phyloP scores from a whole-genome alignment of 805 yeast genomes.

The Starmerella apis region DNA sequence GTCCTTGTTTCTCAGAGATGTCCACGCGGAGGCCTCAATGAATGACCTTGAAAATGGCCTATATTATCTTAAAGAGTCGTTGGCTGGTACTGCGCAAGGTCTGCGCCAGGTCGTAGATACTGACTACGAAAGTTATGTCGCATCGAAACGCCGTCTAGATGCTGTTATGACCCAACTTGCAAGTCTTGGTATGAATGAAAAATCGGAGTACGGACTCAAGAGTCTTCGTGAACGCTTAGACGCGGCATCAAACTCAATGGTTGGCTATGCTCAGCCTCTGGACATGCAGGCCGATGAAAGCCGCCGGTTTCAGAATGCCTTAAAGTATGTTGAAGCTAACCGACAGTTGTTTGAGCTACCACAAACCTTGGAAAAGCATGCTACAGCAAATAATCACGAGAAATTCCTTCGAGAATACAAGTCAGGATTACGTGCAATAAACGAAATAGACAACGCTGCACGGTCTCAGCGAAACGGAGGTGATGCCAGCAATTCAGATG shows the following conservation, averaged over 20 bases:
- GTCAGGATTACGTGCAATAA: slow-evolving; percentile 36
- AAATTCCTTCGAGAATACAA: slow-evolving; percentile 48
- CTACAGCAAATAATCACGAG: slow-evolving; percentile 46
- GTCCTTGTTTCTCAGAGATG: slow-evolving; percentile 42
- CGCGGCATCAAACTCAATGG: slow-evolving; percentile 45
- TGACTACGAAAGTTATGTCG: slow-evolving; percentile 56
- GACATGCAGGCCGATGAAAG: slow-evolving; percentile 42
- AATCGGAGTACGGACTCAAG: slow-evolving; percentile 31
- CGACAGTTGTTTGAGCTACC: slow-evolving; percentile 50
- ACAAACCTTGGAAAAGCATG: slow-evolving; percentile 35
- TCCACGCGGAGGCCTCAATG: slow-evolving; percentile 48
- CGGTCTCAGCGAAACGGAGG: slow-evolving; percentile 3
- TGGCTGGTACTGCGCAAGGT: slow-evolving; percentile 39
- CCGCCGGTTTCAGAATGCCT: slow-evolving; percentile 40
- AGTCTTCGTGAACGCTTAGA: slow-evolving; percentile 34
- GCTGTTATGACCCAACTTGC: slow-evolving; percentile 46
- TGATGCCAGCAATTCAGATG: slow-evolving; percentile 2
- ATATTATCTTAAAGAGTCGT: slow-evolving; percentile 40
- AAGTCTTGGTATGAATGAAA: slow-evolving; percentile 30
- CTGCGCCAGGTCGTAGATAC: slow-evolving; percentile 44
- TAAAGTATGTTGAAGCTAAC: slow-evolving; percentile 44
- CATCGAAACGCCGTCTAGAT: slow-evolving; percentile 54
- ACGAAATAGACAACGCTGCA: slow-evolving; percentile 24
- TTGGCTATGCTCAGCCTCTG: slow-evolving; percentile 50
- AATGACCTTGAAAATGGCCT: slow-evolving; percentile 42